Evolutionary conservation across 2,329 filamentous ascomycete genomes (phyloP).

Genomic region (Fusarium sp.): DNA sequence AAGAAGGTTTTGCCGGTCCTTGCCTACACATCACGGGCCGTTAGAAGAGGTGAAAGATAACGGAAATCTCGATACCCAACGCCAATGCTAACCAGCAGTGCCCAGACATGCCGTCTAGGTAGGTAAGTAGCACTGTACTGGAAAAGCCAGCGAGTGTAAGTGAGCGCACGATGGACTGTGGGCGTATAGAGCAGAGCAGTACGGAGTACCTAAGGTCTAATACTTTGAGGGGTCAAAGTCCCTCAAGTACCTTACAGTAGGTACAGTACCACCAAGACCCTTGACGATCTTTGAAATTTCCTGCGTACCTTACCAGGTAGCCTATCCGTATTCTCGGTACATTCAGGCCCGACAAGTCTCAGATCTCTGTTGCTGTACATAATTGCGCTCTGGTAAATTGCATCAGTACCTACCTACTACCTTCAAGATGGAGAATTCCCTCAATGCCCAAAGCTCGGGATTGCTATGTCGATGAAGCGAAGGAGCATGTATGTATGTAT

Average conservation of each 20-base stretch:
- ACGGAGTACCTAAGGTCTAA: background rate
- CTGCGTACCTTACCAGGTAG: background rate
- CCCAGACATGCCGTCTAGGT: conserved; percentile 9
- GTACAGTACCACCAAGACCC: background rate
- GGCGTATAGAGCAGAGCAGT: background rate
- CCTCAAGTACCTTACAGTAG: background rate
- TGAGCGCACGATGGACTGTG: background rate
- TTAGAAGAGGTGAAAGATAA: conserved; percentile 38
- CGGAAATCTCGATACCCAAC: conserved; percentile 36
- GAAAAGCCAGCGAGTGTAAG: conserved; percentile 6
- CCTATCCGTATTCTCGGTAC: conserved; percentile 10
- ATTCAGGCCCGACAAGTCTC: conserved; percentile 7
- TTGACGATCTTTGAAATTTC: conserved; percentile 2
- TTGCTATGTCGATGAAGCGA: conserved; percentile 2
- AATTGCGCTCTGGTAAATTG: background rate
- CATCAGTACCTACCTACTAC: background rate
- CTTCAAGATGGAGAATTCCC: background rate
- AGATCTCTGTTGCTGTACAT: background rate
- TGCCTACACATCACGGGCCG: conserved; percentile 26
- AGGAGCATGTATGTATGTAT: background rate
- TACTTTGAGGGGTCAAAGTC: conserved; percentile 16
- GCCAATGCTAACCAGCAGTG: background rate
- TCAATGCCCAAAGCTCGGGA: background rate
- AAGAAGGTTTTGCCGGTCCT: conserved; percentile 28
- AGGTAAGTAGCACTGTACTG: background rate